These are phyloP conservation scores for Basidioascus undulatus DNA, from an alignment of 768 basidiomycete species.

Conservation along the genomic window DNA sequence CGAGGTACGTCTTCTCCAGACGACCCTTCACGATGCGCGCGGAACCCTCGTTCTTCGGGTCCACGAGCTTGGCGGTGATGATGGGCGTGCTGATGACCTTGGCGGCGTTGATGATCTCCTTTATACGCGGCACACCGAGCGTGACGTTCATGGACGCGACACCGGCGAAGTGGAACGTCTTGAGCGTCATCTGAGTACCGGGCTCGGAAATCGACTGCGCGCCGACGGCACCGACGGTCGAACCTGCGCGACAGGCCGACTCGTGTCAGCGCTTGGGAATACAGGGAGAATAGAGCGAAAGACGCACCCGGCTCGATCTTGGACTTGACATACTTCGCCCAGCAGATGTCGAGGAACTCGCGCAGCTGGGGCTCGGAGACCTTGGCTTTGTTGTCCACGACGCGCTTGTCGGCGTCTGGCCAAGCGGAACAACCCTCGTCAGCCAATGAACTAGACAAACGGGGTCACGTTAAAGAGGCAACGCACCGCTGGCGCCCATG, in stretches of 20 bases:
- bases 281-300: background rate
- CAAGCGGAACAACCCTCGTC: too few species aligned
- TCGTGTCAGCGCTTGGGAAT: background rate
- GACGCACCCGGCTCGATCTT: conserved; percentile 73
- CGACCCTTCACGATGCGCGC: conserved; percentile 94
- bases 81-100: conserved; percentile 92
- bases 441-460: too few species aligned
- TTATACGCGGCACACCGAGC: conserved; percentile 97
- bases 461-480: background rate
- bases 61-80: conserved; percentile 84
- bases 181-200: conserved; percentile 97
- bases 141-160: conserved; percentile 99
- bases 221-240: conserved; percentile 92
- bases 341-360: conserved; percentile 61
- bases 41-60: conserved; percentile 51
- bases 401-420: too few species aligned
- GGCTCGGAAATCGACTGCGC: conserved; percentile 99
- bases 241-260: conserved; percentile 29
- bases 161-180: conserved; percentile 99
- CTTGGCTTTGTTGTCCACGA: conserved; percentile 73
- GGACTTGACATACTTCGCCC: conserved; percentile 78
- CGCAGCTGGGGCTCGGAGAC: conserved; percentile 61
- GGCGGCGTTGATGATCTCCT: conserved; percentile 99
- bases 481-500: conserved; percentile 45
- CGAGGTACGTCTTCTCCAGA: conserved; percentile 77